Evolutionary conservation across 2,329 filamentous ascomycete species (phyloP).

Genomic region (Ophiosphaerella narmari): DNA sequence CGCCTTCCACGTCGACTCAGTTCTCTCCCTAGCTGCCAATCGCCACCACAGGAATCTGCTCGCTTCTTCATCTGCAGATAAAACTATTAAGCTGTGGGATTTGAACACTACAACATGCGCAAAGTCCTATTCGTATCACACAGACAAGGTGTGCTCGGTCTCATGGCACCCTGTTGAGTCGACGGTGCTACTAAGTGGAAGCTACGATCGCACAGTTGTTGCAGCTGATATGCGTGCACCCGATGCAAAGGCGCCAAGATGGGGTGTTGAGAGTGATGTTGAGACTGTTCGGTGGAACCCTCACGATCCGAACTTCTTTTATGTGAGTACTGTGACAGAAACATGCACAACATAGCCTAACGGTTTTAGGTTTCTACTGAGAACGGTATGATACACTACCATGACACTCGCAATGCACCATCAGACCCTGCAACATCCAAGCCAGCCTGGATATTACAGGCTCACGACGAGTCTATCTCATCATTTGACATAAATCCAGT

Average conservation of each 20-base stretch:
- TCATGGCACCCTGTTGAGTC: constrained; percentile 90
- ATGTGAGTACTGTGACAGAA: constrained; percentile 56
- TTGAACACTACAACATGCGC: constrained; percentile 89
- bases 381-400: constrained; percentile 87
- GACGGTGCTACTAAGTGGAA: constrained; percentile 87
- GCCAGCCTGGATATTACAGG: constrained; percentile 91
- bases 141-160: constrained; percentile 95
- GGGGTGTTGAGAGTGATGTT: constrained; percentile 95
- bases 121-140: constrained; percentile 94
- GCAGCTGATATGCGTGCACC: constrained; percentile 97
- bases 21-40: constrained; percentile 90
- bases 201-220: constrained; percentile 91
- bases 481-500: constrained; percentile 89
- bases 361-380: constrained; percentile 70
- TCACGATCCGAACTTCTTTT: constrained; percentile 92
- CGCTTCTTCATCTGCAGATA: constrained; percentile 92
- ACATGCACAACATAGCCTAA: constrained; percentile 16
- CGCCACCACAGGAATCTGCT: constrained; percentile 91
- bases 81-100: constrained; percentile 98
- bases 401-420: constrained; percentile 80
- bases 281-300: constrained; percentile 93
- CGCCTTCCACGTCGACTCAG: constrained; percentile 90
- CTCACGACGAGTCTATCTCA: constrained; percentile 89
- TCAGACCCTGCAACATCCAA: constrained; percentile 75
- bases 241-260: constrained; percentile 77